phyloP scores from a whole-genome alignment of 495 filamentous ascomycete genomes.

The Aspergillus affinis region DNA sequence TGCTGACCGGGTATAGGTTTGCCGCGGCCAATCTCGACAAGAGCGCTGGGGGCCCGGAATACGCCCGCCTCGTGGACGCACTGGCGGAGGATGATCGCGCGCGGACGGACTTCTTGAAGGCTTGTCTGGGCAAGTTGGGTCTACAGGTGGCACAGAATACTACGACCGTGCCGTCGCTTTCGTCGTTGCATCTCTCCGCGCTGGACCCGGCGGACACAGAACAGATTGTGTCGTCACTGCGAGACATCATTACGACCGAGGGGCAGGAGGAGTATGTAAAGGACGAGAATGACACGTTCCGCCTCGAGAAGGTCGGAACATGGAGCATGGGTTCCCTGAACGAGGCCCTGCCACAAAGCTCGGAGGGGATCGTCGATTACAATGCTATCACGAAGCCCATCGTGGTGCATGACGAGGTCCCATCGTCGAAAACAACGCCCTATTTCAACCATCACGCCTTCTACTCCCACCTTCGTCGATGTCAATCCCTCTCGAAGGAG shows the following conservation, averaged over 20 bases:
- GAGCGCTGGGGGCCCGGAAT: constrained; percentile 60
- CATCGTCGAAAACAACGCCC: constrained; percentile 74
- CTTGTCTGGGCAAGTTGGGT: constrained; percentile 79
- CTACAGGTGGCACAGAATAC: constrained; percentile 70
- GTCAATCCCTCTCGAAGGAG: constrained; percentile 54
- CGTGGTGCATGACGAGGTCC: constrained; percentile 66
- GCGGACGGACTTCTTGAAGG: constrained; percentile 75
- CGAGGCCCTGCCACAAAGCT: constrained; percentile 45
- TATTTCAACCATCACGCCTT: constrained; percentile 84
- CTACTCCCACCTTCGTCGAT: constrained; percentile 69
- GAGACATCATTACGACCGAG: constrained; percentile 66
- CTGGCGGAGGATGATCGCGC: constrained; percentile 69
- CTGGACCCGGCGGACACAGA: constrained; percentile 60
- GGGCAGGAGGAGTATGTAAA: constrained; percentile 73
- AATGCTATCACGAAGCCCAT: constrained; percentile 69
- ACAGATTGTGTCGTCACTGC: constrained; percentile 64
- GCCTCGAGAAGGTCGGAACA: constrained; percentile 61
- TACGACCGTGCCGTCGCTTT: constrained; percentile 75
- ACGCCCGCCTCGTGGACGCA: constrained; percentile 64
- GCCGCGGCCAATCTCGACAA: constrained; percentile 73
- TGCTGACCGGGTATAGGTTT: constrained; percentile 58
- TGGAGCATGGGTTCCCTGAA: constrained; percentile 62
- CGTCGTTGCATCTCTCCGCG: constrained; percentile 80
- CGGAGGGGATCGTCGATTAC: constrained; percentile 70
- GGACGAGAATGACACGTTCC: constrained; percentile 84